Percentiles rank a stretch among this genome's conserved stretches.
Conservation (phyloP, 2,329 filamentous ascomycete genomes). For the Raffaelea albimanens region DNA sequence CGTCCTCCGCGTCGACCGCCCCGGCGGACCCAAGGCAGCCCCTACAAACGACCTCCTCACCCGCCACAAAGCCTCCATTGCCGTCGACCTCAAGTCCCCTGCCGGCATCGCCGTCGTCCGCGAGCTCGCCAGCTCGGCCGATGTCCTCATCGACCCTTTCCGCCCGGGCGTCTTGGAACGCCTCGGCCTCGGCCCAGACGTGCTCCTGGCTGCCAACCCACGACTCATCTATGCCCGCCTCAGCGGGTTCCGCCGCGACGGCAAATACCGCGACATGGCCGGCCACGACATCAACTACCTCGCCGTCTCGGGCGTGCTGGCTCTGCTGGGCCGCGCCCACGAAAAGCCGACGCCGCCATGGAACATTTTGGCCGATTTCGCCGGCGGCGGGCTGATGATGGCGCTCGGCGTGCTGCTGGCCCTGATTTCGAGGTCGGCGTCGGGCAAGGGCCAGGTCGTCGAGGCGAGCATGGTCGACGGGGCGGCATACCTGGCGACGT, state of each 20-base stretch:
- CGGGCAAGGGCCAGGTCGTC: constrained; percentile 73
- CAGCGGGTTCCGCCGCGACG: constrained; percentile 83
- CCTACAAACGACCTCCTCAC: constrained; percentile 63
- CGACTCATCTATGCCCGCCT: constrained; percentile 73
- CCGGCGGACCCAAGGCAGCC: constrained; percentile 30
- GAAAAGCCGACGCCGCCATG: constrained; percentile 68
- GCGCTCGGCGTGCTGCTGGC: constrained; percentile 78
- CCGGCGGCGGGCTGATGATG: constrained; percentile 73
- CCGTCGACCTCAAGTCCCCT: constrained; percentile 65
- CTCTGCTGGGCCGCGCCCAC: constrained; percentile 60
- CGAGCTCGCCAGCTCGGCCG: constrained; percentile 50
- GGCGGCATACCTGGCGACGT: constrained; percentile 65
- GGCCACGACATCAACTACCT: constrained; percentile 97
- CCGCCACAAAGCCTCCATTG: constrained; percentile 71
- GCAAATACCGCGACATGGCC: constrained; percentile 77
- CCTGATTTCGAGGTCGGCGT: constrained; percentile 53
- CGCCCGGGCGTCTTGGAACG: constrained; percentile 85
- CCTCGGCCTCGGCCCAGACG: constrained; percentile 64
- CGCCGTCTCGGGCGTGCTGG: constrained; percentile 71
- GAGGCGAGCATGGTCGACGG: constrained; percentile 98
- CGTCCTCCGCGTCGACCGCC: constrained; percentile 76
- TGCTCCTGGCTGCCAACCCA: constrained; percentile 59
- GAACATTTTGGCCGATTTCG: constrained; percentile 86
- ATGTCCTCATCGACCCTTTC: constrained; percentile 88
- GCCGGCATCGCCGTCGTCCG: constrained; percentile 57